A percentile compares a stretch with the other conserved stretches of the same genome.
phyloP scores from a whole-genome alignment of 2,329 filamentous ascomycete genomes.

The Aquanectria penicillioides region DNA sequence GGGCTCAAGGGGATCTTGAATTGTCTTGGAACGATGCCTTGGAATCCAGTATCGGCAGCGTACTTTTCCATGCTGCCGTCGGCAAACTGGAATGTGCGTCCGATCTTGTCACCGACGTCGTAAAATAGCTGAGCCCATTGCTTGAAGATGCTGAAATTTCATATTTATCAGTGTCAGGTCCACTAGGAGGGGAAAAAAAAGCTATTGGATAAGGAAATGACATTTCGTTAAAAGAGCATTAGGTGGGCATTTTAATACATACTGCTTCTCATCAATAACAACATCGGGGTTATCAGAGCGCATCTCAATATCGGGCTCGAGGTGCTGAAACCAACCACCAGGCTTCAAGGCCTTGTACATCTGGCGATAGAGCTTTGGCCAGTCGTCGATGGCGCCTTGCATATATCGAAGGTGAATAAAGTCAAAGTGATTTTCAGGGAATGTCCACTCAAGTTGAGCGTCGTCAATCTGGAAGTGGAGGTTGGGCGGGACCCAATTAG shows the following conservation, averaged over 20 bases:
- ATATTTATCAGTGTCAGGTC: background rate
- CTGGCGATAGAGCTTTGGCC: background rate
- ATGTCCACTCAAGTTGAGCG: conserved; percentile 9
- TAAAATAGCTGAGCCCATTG: conserved; percentile 40
- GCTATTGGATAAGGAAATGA: background rate
- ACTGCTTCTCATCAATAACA: background rate
- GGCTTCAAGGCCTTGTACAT: conserved; percentile 2
- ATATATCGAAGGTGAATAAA: background rate
- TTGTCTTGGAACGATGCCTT: conserved; percentile 39
- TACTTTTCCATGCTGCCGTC: conserved; percentile 23
- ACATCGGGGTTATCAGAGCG: background rate
- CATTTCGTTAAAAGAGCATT: too few relatives aligned
- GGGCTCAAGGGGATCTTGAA: conserved; percentile 51
- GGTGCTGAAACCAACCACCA: background rate
- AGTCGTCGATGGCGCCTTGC: conserved; percentile 7
- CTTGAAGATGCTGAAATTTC: background rate
- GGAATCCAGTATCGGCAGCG: conserved; percentile 45
- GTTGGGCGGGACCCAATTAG: conserved; percentile 2
- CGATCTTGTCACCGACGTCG: conserved; percentile 36
- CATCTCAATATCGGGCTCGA: background rate
- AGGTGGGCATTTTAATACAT: too few relatives aligned
- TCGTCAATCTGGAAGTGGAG: conserved; percentile 7
- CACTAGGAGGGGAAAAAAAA: background rate
- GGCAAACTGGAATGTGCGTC: conserved; percentile 35
- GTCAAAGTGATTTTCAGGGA: background rate